phyloP scores from a whole-genome alignment of 176 grass and related monocot genomes.

The Triticum aestivum region IWGSC_CS_RefSeq_v2.1 NC_057808.1:552894533-552895032 shows the following conservation, averaged over 20 bases:
- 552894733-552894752: no score
- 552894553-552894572: no score
- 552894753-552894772: no score
- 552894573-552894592: no score
- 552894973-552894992: not conserved
- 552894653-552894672: no score
- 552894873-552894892: conserved; percentile 39
- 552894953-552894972: not conserved
- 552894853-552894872: conserved; percentile 41
- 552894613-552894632: no score
- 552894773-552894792: no score
- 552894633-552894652: no score
- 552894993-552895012: conserved; percentile 28
- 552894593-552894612: no score
- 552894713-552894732: not conserved
- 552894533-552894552: no score
- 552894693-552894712: not conserved
- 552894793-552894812: no score
- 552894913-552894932: conserved; percentile 34
- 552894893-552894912: conserved; percentile 47
- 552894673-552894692: no score
- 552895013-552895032: not conserved
- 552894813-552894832: not conserved
- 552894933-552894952: conserved; percentile 41
- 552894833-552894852: conserved; percentile 51